phyloP scores from a whole-genome alignment of 2,329 filamentous ascomycete species.

The Hypoxylon sp. region DNA sequence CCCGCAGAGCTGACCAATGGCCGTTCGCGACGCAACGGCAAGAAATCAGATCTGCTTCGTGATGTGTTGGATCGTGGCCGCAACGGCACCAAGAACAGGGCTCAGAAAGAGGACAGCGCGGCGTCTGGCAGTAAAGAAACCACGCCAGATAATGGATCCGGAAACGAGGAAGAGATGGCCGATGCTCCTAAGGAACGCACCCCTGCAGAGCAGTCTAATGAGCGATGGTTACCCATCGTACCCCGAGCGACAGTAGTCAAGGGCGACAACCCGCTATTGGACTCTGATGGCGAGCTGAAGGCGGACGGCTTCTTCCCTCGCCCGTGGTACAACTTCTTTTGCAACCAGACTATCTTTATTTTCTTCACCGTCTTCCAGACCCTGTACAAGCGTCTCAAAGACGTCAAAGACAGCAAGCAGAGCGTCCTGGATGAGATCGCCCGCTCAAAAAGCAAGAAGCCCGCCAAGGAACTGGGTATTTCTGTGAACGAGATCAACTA shows the following conservation, averaged over 20 bases:
- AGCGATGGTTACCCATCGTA: constrained; percentile 69
- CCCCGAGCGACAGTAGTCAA: constrained; percentile 63
- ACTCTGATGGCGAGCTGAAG: constrained; percentile 70
- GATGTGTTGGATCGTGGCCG: constrained; percentile 83
- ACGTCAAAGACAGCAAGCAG: constrained; percentile 81
- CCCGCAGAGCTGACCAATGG: constrained; percentile 75
- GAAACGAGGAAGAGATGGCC: constrained; percentile 77
- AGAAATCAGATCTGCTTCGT: constrained; percentile 82
- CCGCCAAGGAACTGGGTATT: constrained; percentile 84
- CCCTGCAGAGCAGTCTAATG: constrained; percentile 69
- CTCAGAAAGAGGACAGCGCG: constrained; percentile 81
- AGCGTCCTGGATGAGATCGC: constrained; percentile 77
- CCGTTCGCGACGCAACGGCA: constrained; percentile 73
- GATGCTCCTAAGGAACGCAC: constrained; percentile 65
- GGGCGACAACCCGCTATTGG: constrained; percentile 63
- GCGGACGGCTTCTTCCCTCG: constrained; percentile 83
- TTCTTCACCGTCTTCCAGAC: constrained; percentile 94
- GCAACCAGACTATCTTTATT: constrained; percentile 89
- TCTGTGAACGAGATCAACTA: constrained; percentile 81
- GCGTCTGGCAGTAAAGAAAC: constrained; percentile 84
- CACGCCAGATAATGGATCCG: constrained; percentile 83
- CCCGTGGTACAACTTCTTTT: constrained; percentile 86
- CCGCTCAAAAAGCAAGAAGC: constrained; percentile 77
- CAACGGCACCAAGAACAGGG: constrained; percentile 72
- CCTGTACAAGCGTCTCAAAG: constrained; percentile 83